phyloP scores from a whole-genome alignment of 1,139 yeast genomes.

The Scheffersomyces stambukii region DNA sequence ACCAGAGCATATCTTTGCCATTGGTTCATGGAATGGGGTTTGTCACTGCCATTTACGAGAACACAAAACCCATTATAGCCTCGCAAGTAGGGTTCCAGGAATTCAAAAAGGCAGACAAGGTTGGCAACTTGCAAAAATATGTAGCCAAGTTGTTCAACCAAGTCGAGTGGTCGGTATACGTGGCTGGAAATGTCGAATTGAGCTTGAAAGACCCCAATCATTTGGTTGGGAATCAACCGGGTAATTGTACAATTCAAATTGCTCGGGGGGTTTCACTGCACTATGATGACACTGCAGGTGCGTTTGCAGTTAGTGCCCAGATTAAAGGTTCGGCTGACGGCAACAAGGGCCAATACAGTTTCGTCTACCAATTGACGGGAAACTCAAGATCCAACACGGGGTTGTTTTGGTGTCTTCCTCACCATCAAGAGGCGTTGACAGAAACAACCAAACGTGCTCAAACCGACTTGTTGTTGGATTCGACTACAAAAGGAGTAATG shows the following conservation, averaged over 20 bases:
- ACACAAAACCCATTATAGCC: slow-evolving; percentile 49
- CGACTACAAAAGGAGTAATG: slow-evolving; percentile 70
- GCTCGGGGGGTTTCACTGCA: slow-evolving; percentile 38
- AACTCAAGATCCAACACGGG: slow-evolving; percentile 26
- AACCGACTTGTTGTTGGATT: slow-evolving; percentile 46
- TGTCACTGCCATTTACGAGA: slow-evolving; percentile 56
- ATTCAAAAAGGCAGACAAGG: slow-evolving; percentile 14
- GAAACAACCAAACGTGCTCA: slow-evolving; percentile 26
- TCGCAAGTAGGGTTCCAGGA: slow-evolving; percentile 63
- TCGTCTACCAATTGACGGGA: slow-evolving; percentile 28
- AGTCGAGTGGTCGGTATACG: slow-evolving; percentile 39
- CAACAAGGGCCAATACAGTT: slow-evolving; percentile 23
- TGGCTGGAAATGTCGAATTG: slow-evolving; percentile 36
- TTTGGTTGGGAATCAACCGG: slow-evolving; percentile 37
- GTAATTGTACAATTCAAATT: slow-evolving; percentile 37
- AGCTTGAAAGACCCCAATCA: slow-evolving; percentile 48
- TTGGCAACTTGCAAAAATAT: slow-evolving; percentile 21
- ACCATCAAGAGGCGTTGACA: slow-evolving; percentile 56
- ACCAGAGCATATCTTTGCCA: slow-evolving; percentile 25
- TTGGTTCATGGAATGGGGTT: slow-evolving; percentile 66
- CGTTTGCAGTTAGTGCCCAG: slow-evolving; percentile 22
- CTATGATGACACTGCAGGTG: slow-evolving; percentile 53
- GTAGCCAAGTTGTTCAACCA: slow-evolving; percentile 35
- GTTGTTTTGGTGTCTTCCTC: slow-evolving; percentile 59
- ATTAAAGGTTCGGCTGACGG: slow-evolving; percentile 24